These are phyloP conservation scores for Spencermartinsiella europaea DNA, from an alignment of 805 yeast species.

Conservation along the genomic window DNA sequence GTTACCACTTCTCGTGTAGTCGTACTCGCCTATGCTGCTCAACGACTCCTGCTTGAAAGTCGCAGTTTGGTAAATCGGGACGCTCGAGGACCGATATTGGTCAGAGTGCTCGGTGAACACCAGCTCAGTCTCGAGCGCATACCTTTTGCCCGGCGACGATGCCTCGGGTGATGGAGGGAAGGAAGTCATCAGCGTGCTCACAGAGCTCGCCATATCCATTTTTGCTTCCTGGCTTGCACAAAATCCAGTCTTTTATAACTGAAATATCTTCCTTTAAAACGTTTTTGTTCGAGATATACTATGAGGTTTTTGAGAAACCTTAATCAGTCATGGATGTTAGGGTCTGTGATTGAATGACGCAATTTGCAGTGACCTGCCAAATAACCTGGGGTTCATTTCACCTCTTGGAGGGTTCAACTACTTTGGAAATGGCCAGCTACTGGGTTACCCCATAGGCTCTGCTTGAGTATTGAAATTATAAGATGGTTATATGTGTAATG, in stretches of 20 bases:
- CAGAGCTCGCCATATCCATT: slow-evolving; percentile 6
- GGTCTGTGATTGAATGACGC: too few relatives aligned
- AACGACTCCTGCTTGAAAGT: slow-evolving; percentile 80
- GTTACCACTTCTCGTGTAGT: slow-evolving; percentile 88
- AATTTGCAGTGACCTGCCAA: too few relatives aligned
- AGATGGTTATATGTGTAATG: too few relatives aligned
- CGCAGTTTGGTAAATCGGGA: slow-evolving; percentile 91
- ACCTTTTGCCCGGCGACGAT: slow-evolving; percentile 33
- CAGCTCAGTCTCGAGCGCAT: slow-evolving; percentile 63
- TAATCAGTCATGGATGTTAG: too few relatives aligned
- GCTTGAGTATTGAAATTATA: background rate
- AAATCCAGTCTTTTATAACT: too few relatives aligned
- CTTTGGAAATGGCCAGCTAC: too few relatives aligned
- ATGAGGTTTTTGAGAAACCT: too few relatives aligned
- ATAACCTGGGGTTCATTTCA: too few relatives aligned
- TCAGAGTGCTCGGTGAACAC: slow-evolving; percentile 60
- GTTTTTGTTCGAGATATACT: too few relatives aligned
- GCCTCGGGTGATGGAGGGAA: slow-evolving; percentile 18
- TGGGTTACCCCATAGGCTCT: too few relatives aligned
- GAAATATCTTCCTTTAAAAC: too few relatives aligned
- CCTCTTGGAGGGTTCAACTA: too few relatives aligned
- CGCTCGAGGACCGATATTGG: slow-evolving; percentile 71
- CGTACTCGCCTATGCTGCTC: slow-evolving; percentile 73
- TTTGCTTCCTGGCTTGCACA: background rate
- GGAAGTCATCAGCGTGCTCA: slow-evolving; percentile 8